Evolutionary conservation across 768 basidiomycete genomes (phyloP).

Genomic region (Phylloporus sp.): DNA sequence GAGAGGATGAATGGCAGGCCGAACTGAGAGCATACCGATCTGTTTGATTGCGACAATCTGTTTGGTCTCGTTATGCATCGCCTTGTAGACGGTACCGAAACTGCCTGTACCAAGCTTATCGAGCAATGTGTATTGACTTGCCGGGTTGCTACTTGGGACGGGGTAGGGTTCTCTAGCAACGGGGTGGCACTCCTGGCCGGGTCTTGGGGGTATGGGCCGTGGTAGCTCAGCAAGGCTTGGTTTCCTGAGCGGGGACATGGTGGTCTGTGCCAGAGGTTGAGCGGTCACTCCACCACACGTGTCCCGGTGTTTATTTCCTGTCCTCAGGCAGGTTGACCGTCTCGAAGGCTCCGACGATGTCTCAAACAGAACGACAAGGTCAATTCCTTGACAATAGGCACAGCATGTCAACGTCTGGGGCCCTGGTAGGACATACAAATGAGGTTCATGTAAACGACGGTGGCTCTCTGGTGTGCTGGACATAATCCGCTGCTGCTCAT

Average conservation of each 20-base stretch:
- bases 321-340: neutral
- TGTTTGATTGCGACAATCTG: conserved; percentile 98
- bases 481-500: conserved; percentile 38
- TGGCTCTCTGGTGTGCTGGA: conserved; percentile 2
- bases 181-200: conserved; percentile 36
- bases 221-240: conserved; percentile 38
- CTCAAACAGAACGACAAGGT: conserved; percentile 1
- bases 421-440: conserved; percentile 41
- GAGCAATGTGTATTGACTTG: conserved; percentile 86
- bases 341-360: neutral
- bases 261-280: conserved; percentile 23
- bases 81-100: conserved; percentile 97
- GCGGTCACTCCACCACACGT: conserved; percentile 27
- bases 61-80: conserved; percentile 89
- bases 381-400: conserved; percentile 18
- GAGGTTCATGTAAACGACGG: conserved; percentile 28
- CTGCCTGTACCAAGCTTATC: conserved; percentile 97
- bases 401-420: conserved; percentile 33
- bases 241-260: conserved; percentile 48
- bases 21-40: conserved; percentile 62
- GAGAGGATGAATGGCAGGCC: neutral
- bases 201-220: conserved; percentile 45
- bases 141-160: conserved; percentile 73
- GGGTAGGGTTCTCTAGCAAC: conserved; percentile 59
- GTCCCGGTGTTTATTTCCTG: conserved; percentile 11